These are phyloP conservation scores for Macroventuria anomochaeta DNA, from an alignment of 2,329 filamentous ascomycete genomes.

Conservation along the genomic window DNA sequence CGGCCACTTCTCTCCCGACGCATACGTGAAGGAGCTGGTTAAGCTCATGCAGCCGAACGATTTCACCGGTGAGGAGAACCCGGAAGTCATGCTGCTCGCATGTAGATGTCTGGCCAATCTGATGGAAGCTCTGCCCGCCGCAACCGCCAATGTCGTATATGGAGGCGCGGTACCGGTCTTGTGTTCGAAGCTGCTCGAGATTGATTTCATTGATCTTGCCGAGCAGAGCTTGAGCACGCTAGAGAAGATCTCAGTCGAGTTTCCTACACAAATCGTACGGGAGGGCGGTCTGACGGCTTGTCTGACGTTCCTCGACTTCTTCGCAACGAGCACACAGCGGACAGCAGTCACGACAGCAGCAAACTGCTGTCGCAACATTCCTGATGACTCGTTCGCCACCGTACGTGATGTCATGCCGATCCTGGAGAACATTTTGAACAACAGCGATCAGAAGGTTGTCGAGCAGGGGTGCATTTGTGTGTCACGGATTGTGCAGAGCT, in stretches of 20 bases:
- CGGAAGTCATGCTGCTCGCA: conserved; percentile 95
- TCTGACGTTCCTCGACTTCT: conserved; percentile 94
- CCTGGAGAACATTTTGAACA: conserved; percentile 84
- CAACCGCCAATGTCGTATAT: conserved; percentile 94
- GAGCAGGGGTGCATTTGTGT: conserved; percentile 97
- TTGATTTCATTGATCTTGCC: conserved; percentile 95
- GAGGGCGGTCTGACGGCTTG: conserved; percentile 97
- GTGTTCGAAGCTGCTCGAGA: conserved; percentile 93
- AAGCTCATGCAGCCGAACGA: conserved; percentile 89
- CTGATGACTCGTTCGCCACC: conserved; percentile 88
- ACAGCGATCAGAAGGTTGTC: conserved; percentile 94
- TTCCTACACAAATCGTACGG: conserved; percentile 90
- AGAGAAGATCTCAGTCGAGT: conserved; percentile 97
- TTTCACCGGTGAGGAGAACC: conserved; percentile 84
- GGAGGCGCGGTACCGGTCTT: conserved; percentile 94
- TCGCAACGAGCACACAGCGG: conserved; percentile 93
- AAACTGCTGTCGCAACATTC: conserved; percentile 97
- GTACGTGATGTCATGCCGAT: conserved; percentile 97
- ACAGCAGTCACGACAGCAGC: conserved; percentile 97
- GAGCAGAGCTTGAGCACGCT: conserved; percentile 96
- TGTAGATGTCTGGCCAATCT: conserved; percentile 95
- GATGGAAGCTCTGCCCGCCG: conserved; percentile 94
- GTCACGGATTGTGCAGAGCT: conserved; percentile 94
- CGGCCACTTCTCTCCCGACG: conserved; percentile 91
- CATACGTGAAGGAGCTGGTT: conserved; percentile 94